Evolutionary conservation across 768 basidiomycete genomes (phyloP), one percentile per base, ranked within the genome.

Genomic region (Harrya chromipes): DNA sequence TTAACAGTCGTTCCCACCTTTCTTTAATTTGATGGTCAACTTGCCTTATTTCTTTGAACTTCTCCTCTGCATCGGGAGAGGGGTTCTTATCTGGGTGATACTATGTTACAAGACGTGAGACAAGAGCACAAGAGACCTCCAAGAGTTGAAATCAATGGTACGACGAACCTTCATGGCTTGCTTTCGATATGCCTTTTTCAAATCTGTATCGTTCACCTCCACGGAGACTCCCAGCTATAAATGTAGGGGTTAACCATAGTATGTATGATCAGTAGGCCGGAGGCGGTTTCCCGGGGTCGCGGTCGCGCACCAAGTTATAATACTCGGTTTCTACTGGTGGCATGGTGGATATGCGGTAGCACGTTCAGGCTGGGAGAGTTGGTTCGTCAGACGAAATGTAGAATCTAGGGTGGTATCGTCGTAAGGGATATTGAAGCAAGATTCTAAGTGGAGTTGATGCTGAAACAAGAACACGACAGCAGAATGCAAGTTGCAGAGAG

Each of bases 81-180:
- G 82, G 78, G 62, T 97, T 97, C 79, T 95, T 97, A 72, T 97
- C 94, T 5, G 94, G 94, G 65, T 97, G 94, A 65, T 85, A 95
- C 89, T 94, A 57, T 17, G n/a, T 34, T 51, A 41, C 13, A 38
- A 50, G 31, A 37, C 26, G 47, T 17, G n/a, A 45, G 23, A 31
- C 4, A 33, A 17, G 24, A 19, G 34, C 3, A 50, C 34, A 21
- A 29, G n/a, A 14, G n/a, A 24, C 36, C 26, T 8, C 19, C 48
- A 29, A 50, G 42, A 33, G 39, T n/a, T 0, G 40, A 27, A 29
- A 37, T 34, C 20, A 23, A 27, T 20, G 44, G 26, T 12, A 40
- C 42, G 26, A 70, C 77, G 53, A 49, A 89, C 93, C 79, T 88
- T 88, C 79, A 97, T 94, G 19, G 95, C 94, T 60, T 88, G 85